These are phyloP conservation scores for Thraustochytrium sp. DNA, from an alignment of 352 stramenopile species.

Conservation along the genomic window DNA sequence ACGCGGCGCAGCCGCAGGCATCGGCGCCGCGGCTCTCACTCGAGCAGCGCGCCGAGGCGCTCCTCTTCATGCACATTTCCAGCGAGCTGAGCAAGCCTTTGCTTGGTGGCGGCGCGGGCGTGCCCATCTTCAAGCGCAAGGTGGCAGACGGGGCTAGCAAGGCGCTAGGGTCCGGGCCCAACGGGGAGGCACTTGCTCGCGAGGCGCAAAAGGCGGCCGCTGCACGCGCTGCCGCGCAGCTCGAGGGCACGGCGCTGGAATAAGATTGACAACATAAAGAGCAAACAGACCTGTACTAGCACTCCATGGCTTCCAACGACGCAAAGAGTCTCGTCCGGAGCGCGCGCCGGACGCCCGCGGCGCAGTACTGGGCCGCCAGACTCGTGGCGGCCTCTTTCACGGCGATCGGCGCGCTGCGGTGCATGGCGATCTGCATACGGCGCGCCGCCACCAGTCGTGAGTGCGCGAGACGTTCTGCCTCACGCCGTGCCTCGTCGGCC, in stretches of 20 bases:
- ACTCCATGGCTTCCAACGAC: neutral
- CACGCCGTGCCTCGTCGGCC: neutral
- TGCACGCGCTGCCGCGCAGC: neutral
- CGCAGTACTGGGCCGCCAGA: neutral
- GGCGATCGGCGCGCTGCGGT: neutral
- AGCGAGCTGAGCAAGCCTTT: neutral
- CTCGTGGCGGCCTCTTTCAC: neutral
- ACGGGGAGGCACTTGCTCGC: neutral
- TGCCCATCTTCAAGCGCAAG: neutral
- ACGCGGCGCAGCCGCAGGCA: neutral
- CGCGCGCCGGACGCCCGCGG: neutral
- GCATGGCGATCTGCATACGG: neutral
- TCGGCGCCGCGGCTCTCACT: neutral
- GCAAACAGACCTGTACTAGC: too few relatives aligned
- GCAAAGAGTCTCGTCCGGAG: neutral
- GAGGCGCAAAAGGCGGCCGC: neutral
- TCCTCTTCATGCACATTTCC: conserved; percentile 26
- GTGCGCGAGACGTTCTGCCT: neutral
- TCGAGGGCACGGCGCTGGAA: neutral
- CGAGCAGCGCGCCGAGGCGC: neutral
- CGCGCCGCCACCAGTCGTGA: neutral
- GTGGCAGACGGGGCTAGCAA: neutral
- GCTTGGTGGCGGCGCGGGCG: neutral
- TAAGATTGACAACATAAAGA: too few relatives aligned
- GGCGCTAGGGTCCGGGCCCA: neutral